Conservation (phyloP, 1,284 basidiomycete species). For the Malassezia arunalokei region DNA sequence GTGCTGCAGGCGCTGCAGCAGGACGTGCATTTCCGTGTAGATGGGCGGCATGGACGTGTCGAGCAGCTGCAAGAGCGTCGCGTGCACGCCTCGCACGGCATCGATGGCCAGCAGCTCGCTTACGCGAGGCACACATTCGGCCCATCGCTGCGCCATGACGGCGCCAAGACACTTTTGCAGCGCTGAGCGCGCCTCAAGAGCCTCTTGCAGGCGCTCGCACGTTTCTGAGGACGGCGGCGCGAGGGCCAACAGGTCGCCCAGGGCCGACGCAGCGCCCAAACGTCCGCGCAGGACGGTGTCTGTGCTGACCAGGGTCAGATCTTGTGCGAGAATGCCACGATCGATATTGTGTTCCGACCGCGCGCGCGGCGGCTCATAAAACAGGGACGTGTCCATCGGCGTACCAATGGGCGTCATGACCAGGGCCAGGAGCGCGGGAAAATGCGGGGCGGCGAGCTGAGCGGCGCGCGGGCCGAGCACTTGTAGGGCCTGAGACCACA, state of each 20-base stretch:
- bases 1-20: slow-evolving; percentile 64
- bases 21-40: slow-evolving; percentile 81
- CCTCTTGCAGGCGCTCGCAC: slow-evolving; percentile 60
- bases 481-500: slow-evolving; percentile 64
- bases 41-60: slow-evolving; percentile 61
- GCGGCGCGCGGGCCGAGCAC: slow-evolving; percentile 21
- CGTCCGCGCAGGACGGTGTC: slow-evolving; percentile 73
- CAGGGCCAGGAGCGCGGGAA: slow-evolving; percentile 53
- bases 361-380: slow-evolving; percentile 55
- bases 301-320: slow-evolving; percentile 66
- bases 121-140: slow-evolving; percentile 45
- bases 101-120: slow-evolving; percentile 20
- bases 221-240: slow-evolving; percentile 17
- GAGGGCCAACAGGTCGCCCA: slow-evolving; percentile 63
- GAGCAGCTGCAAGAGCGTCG: slow-evolving; percentile 59
- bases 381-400: slow-evolving; percentile 61
- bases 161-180: slow-evolving; percentile 76
- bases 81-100: slow-evolving; percentile 49
- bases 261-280: slow-evolving; percentile 64
- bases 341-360: slow-evolving; percentile 73
- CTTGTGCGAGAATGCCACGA: slow-evolving; percentile 86
- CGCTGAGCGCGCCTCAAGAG: slow-evolving; percentile 75
- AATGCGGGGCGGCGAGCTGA: slow-evolving; percentile 29
- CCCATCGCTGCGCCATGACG: slow-evolving; percentile 86
- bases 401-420: slow-evolving; percentile 83